A percentile compares a stretch with the other conserved stretches of the same genome.
These are phyloP conservation scores for Tylopilus plumbeoviolaceoides DNA, from an alignment of 768 basidiomycete species.

Conservation along the genomic window DNA sequence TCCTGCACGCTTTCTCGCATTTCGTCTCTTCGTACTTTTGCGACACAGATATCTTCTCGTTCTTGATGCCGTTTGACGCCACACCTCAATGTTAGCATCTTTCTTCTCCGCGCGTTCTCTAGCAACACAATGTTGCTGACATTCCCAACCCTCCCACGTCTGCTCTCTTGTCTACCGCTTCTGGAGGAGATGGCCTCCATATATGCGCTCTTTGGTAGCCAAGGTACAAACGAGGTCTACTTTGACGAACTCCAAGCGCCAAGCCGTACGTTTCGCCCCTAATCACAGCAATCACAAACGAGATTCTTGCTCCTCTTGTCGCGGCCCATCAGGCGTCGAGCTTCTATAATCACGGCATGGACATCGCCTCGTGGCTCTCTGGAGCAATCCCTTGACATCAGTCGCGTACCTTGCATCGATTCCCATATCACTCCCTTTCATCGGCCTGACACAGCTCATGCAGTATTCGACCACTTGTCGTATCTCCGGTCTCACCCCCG, in stretches of 20 bases:
- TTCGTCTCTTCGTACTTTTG: conserved; percentile 76
- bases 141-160: conserved; percentile 61
- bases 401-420: conserved; percentile 86
- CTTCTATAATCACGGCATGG: conserved; percentile 77
- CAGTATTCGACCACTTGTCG: conserved; percentile 86
- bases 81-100: conserved; percentile 70
- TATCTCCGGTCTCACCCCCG: conserved; percentile 71
- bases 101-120: conserved; percentile 77
- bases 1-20: conserved; percentile 69
- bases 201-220: conserved; percentile 95
- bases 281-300: conserved; percentile 55
- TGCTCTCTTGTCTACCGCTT: conserved; percentile 63
- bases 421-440: conserved; percentile 91
- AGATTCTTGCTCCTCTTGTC: conserved; percentile 70
- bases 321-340: conserved; percentile 50
- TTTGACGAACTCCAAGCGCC: conserved; percentile 89
- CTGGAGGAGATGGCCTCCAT: conserved; percentile 64
- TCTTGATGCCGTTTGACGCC: conserved; percentile 70
- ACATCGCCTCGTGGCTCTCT: conserved; percentile 81
- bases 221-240: conserved; percentile 97
- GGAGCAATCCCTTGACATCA: conserved; percentile 62
- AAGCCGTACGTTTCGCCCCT: conserved; percentile 77
- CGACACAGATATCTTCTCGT: conserved; percentile 74
- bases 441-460: conserved; percentile 91
- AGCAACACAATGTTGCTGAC: conserved; percentile 47